Evolutionary conservation across 2,329 filamentous ascomycete genomes (phyloP).

Genomic region (Ophiostoma tasmaniense): DNA sequence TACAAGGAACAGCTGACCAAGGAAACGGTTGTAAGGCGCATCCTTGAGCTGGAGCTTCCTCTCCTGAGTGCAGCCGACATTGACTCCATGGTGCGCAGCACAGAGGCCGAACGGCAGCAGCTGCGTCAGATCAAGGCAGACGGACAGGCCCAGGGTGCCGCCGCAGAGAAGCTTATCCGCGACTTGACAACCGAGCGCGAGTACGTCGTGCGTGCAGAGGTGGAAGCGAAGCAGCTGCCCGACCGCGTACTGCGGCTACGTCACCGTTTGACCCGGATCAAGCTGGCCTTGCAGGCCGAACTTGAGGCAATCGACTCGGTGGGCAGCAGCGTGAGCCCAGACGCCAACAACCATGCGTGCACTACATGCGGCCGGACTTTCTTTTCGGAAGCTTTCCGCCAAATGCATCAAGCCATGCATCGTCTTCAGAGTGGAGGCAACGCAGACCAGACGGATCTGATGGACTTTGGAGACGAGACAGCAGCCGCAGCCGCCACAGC

Average conservation of each 20-base stretch:
- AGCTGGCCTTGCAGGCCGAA: slow-evolving; percentile 59
- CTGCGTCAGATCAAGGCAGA: slow-evolving; percentile 74
- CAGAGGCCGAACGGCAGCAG: slow-evolving; percentile 59
- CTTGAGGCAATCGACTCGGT: slow-evolving; percentile 57
- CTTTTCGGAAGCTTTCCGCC: slow-evolving; percentile 16
- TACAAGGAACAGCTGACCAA: slow-evolving; percentile 98
- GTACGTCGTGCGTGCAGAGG: slow-evolving; percentile 40
- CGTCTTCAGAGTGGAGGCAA: background rate
- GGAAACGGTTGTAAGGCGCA: slow-evolving; percentile 90
- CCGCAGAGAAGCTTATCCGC: slow-evolving; percentile 58
- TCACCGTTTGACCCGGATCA: slow-evolving; percentile 35
- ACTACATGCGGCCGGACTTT: slow-evolving; percentile 14
- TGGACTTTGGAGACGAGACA: background rate
- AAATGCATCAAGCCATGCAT: slow-evolving; percentile 20
- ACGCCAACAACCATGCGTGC: slow-evolving; percentile 3
- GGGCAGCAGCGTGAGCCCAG: background rate
- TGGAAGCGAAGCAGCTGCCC: slow-evolving; percentile 40
- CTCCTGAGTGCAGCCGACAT: slow-evolving; percentile 81
- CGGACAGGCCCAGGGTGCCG: slow-evolving; percentile 62
- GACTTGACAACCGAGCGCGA: slow-evolving; percentile 42
- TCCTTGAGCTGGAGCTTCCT: slow-evolving; percentile 81
- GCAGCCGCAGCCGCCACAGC: background rate
- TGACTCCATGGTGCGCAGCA: slow-evolving; percentile 59
- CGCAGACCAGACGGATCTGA: background rate
- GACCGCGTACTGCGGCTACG: slow-evolving; percentile 27